Evolutionary conservation across 2,329 filamentous ascomycete genomes (phyloP).

Genomic region (Colletotrichum sp.): DNA sequence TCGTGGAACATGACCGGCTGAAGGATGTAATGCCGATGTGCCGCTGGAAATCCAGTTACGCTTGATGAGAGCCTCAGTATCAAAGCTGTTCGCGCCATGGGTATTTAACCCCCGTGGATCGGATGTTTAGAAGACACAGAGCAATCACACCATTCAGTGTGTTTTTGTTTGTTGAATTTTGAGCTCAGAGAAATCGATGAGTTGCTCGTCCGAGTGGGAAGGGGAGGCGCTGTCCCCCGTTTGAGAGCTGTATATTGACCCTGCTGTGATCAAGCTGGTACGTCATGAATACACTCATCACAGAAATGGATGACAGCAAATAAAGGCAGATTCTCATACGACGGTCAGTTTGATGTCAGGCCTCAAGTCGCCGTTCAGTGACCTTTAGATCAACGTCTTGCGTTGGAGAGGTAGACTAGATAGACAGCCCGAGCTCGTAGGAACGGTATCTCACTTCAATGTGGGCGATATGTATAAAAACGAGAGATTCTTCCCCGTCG

Average conservation of each 20-base stretch:
- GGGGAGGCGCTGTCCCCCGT: background rate
- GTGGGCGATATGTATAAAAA: fast-evolving
- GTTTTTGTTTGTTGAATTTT: background rate
- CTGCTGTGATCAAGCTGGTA: background rate
- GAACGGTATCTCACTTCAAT: too few relatives aligned
- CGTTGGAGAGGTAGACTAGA: too few relatives aligned
- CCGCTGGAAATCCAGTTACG: background rate
- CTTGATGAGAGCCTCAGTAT: background rate
- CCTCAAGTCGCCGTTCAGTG: too few relatives aligned
- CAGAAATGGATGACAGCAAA: too few relatives aligned
- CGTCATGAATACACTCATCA: background rate
- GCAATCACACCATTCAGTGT: background rate
- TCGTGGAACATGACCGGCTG: background rate
- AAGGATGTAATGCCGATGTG: too few relatives aligned
- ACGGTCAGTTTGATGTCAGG: too few relatives aligned
- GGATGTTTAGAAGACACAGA: background rate
- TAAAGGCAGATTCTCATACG: too few relatives aligned
- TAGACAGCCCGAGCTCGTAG: fast-evolving
- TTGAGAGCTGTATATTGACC: background rate
- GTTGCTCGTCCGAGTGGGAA: background rate
- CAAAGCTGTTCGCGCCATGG: background rate
- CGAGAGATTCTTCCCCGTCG: too few relatives aligned
- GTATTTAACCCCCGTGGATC: background rate
- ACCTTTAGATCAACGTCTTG: too few relatives aligned
- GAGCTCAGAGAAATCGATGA: background rate